phyloP scores from a whole-genome alignment of 2,329 filamentous ascomycete genomes.

The Pyricularia sp. region DNA sequence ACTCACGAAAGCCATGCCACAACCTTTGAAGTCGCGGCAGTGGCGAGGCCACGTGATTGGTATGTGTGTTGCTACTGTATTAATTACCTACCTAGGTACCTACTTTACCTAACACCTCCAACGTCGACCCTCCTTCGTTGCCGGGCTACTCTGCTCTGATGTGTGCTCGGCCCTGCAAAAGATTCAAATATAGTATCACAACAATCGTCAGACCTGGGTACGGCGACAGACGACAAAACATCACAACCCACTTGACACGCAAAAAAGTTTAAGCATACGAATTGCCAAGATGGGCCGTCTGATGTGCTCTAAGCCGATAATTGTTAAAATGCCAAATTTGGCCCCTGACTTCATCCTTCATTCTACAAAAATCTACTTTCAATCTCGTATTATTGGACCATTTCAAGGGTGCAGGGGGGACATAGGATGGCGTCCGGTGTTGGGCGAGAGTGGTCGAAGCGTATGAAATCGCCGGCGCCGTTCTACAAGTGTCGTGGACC shows the following conservation, averaged over 20 bases:
- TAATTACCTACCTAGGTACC: background rate
- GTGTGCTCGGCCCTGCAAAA: background rate
- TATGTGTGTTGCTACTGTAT: background rate
- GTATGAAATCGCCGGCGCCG: background rate
- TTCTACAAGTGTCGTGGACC: background rate
- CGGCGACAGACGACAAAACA: background rate
- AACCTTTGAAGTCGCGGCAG: background rate
- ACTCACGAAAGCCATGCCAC: background rate
- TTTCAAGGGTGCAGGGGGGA: background rate
- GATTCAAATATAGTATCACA: background rate
- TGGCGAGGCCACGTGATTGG: background rate
- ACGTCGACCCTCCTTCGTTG: background rate
- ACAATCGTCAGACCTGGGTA: background rate
- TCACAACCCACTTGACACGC: background rate
- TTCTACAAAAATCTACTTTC: background rate
- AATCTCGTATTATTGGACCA: background rate
- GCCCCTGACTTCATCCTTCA: background rate
- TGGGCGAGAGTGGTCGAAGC: background rate
- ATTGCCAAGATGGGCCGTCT: background rate
- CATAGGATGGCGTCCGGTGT: background rate
- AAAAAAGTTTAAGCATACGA: background rate
- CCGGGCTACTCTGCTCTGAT: background rate
- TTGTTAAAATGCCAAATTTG: background rate
- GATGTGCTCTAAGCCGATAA: background rate
- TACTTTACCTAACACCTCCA: background rate